Base-by-base conservation (phyloP, 2,329 filamentous ascomycete genomes). In the Clonostachys rosea region DNA sequence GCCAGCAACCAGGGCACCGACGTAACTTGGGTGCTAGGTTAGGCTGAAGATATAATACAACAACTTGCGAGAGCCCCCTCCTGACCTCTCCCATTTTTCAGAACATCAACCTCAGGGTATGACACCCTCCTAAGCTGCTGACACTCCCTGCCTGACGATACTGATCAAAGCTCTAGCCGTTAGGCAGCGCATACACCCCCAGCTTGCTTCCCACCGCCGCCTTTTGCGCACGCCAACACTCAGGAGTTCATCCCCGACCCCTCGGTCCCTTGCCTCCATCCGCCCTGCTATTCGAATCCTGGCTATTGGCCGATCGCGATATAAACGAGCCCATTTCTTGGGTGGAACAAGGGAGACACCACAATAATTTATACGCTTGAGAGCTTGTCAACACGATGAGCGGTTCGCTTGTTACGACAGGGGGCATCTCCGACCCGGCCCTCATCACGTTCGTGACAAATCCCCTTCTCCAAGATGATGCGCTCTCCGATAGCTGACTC, bases 341-440 rank as follows among this genome's bases (percentile, higher is more conserved):
- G 24, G 24, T 30, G 24, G 24, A 30, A 47, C 44, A 47, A 45
- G 45, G 40, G 49, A 49, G 46, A 45, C 42, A 46, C 41, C 44
- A 47, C 40, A 34, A 43, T 52, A 44, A 64, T 17, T 24, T 13
- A n/a, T 42, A 42, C 40, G 16, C 12, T 12, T 42, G 9, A 30
- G 24, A 30, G 24, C 24, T 30, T 30, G 24, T 16, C 36, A 18
- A 16, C 49, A 52, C 49, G 43, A 69, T 69, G 66, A 68, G 59
- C 49, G 52, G 58, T 49, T 59, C 58, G 51, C 63, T 76, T 51
- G 62, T 61, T 55, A 66, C 68, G 39, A 65, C 68, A 65, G 81
- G 79, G 56, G 81, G 81, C 59, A 84, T 84, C 66, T 83, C 81
- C 52, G 81, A 84, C 71, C 81, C 81, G 56, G 77, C 79, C 59